Evolutionary conservation across 2,329 filamentous ascomycete genomes (phyloP), one percentile per base, ranked within the genome.

Genomic region (Monilinia laxa): DNA sequence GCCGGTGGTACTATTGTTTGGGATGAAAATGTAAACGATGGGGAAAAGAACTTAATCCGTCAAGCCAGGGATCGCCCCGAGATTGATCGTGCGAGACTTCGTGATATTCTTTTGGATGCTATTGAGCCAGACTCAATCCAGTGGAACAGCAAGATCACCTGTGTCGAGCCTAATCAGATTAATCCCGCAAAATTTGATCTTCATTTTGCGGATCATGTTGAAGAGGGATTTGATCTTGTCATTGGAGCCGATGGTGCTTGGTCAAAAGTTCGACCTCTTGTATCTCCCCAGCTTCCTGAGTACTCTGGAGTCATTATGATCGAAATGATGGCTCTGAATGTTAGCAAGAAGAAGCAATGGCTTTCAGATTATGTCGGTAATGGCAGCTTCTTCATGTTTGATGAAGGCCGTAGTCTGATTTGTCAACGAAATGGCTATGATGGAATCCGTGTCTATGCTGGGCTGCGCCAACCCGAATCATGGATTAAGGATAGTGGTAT

Each of bases 221-320:
- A 64, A 53, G 54, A 59, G 28, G 68, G 66, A 0, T 79, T 77
- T 62, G 79, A 81, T 64, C 68, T 80, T 1, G 76, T 79, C 7
- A 73, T 80, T 42, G 79, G 80, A 12, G 78, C 78, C 1, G 78
- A 79, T 71, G 80, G 80, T 5, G 78, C 79, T 1, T 81, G 79
- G 64, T 77, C 71, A n/a, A 78, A 74, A 51, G 71, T 81, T 4
- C 76, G 80, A 0, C 64, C 47, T 40, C 54, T 75, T 6, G 63
- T 78, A 16, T 73, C 74, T 4, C 53, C 76, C 28, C 68, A 73
- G 6, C 71, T 72, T 57, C 80, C 80, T 3, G 71, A 71, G 47
- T 82, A 81, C 68, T 78, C 77, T 1, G 80, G 80, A 0, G 45
- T 69, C 47, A 40, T 38, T 68, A 0, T 67, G 23, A 68, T 79